Evolutionary conservation across 75 land plant genomes (phyloP).

Genomic region (Cryptomeria japonica): DNA sequence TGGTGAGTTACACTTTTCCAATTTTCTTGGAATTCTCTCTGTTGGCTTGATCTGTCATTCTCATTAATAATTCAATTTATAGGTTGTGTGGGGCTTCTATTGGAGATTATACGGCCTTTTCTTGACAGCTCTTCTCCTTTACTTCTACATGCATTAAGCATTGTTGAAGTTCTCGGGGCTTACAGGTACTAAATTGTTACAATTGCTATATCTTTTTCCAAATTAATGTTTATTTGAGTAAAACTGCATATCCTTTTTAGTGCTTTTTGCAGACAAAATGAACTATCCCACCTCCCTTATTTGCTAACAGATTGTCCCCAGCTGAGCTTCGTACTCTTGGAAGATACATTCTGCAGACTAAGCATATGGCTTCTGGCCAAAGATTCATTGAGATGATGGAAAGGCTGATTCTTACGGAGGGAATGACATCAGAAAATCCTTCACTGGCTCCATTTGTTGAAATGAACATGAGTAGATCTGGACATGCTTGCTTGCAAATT

Average conservation of each 20-base stretch:
- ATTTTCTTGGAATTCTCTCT: neutral
- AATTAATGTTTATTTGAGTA: neutral
- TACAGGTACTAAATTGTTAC: constrained; percentile 64
- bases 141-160: constrained; percentile 56
- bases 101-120: constrained; percentile 78
- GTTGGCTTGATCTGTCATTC: constrained; percentile 1
- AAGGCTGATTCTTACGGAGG: constrained; percentile 69
- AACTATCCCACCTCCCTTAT: neutral
- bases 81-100: constrained; percentile 92
- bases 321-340: constrained; percentile 83
- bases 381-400: constrained; percentile 79
- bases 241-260: constrained; percentile 5
- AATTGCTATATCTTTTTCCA: constrained; percentile 2
- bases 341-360: constrained; percentile 70
- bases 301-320: constrained; percentile 69
- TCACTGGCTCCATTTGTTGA: constrained; percentile 87
- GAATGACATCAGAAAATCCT: constrained; percentile 55
- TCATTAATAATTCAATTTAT: constrained; percentile 3
- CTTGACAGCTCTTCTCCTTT: constrained; percentile 64
- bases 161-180: constrained; percentile 91
- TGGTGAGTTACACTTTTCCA: constrained; percentile 39
- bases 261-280: neutral
- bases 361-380: constrained; percentile 53
- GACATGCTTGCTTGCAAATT: constrained; percentile 90
- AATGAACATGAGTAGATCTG: constrained; percentile 74